A percentile compares a stretch with the other conserved stretches of the same genome.
These are phyloP conservation scores for Salix brachista DNA, from an alignment of 345 rosid genomes.

Conservation along the genomic window DNA sequence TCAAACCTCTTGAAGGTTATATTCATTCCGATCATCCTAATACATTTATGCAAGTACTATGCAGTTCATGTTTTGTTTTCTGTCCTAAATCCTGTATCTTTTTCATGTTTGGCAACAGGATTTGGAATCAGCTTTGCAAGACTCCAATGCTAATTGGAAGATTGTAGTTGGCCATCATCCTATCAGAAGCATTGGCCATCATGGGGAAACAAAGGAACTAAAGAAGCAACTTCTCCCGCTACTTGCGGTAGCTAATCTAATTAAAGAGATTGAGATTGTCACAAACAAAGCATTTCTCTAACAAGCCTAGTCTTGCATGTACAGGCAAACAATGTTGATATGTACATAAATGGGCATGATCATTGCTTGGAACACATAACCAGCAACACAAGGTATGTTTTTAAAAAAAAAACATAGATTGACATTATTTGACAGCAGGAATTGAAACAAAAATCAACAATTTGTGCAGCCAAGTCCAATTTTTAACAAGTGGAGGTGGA, in stretches of 20 bases:
- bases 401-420: neutral
- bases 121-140: constrained; percentile 36
- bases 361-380: constrained; percentile 11
- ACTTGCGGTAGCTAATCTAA: constrained; percentile 31
- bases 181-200: constrained; percentile 64
- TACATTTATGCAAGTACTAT: neutral
- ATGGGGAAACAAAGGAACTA: constrained; percentile 63
- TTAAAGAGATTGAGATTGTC: neutral
- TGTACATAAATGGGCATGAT: constrained; percentile 20
- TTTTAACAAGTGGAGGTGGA: constrained; percentile 18
- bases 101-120: constrained; percentile 27
- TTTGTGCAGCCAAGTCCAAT: constrained; percentile 12
- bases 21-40: neutral
- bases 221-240: constrained; percentile 47
- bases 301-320: neutral
- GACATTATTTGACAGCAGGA: neutral
- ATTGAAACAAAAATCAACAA: neutral
- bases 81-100: neutral
- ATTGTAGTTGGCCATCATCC: constrained; percentile 76
- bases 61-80: neutral
- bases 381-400: neutral
- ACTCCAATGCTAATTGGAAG: constrained; percentile 62
- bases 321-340: constrained; percentile 15
- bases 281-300: neutral
- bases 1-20: constrained; percentile 32